phyloP scores from a whole-genome alignment of 306 rosid genomes.

The Oxytropis ochrocephala region DNA sequence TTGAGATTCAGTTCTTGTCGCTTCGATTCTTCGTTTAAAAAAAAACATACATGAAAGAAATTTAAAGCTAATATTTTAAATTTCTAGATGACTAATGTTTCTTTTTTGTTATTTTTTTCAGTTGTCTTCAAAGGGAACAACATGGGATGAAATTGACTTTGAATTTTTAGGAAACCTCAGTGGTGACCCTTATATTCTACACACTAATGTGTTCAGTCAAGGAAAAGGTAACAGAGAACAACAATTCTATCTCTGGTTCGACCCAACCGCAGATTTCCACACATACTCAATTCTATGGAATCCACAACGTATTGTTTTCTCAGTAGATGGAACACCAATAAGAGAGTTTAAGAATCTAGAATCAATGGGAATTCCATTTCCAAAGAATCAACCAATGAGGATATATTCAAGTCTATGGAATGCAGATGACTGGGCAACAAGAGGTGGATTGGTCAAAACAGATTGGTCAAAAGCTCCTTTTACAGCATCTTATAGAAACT shows the following conservation, averaged over 20 bases:
- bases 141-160: conserved; percentile 67
- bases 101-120: neutral
- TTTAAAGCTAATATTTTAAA: too few species aligned
- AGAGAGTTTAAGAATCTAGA: conserved; percentile 72
- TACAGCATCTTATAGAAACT: conserved; percentile 54
- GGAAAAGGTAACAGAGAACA: conserved; percentile 64
- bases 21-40: too few species aligned
- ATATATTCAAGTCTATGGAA: conserved; percentile 66
- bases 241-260: conserved; percentile 67
- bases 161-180: conserved; percentile 67
- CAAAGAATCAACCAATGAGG: conserved; percentile 61
- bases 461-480: conserved; percentile 72
- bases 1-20: too few species aligned
- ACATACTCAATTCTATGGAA: conserved; percentile 65
- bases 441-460: conserved; percentile 61
- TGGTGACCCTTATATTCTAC: conserved; percentile 60
- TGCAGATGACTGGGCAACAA: conserved; percentile 81
- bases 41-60: too few species aligned
- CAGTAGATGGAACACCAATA: conserved; percentile 61
- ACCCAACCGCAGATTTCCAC: conserved; percentile 61
- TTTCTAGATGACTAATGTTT: too few species aligned
- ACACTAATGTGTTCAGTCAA: conserved; percentile 59
- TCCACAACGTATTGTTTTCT: conserved; percentile 45
- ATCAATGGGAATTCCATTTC: conserved; percentile 47
- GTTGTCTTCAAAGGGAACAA: conserved; percentile 48